Evolutionary conservation across 345 rosid species (phyloP), one percentile per base, ranked within the genome.

Genomic region (Citrus reticulata): DNA sequence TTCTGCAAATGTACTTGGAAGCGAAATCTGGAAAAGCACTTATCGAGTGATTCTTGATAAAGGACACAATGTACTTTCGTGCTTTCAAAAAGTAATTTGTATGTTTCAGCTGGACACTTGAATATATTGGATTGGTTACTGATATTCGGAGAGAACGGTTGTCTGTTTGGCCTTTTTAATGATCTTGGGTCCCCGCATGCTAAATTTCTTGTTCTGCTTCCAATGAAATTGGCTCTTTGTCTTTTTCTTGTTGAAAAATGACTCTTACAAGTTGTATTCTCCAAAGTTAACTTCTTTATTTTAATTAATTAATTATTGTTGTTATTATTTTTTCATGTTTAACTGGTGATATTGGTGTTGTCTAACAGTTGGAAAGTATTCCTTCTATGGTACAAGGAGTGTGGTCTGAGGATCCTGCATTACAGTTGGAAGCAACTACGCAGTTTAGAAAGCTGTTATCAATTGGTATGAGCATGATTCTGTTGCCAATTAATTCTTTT

Each of bases 371-470:
- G 84, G 97, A 91, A 84, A 89, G 90, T 79, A 83, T 93, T 72
- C 92, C 94, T 25, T 63, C 80, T 76, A 89, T 91, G 97, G 94
- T 91, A 27, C 92, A 90, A 90, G 93, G 97, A 77, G 89, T 91
- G 40, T 88, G 85, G 86, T 88, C 93, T 34, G 91, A 88, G 27
- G 89, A 93, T 81, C 91, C 93, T 62, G 57, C 82, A 78, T 80
- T 82, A 61, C 95, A 89, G 81, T 76, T 93, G 79, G 97, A 91
- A 80, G 91, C 97, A 49, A 93, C 97, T 30, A 89, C 93, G 61
- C 94, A 90, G 25, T 91, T 93, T 83, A 85, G 98, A 68, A 93
- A 93, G 89, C 83, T 93, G 49, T 82, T 93, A 55, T 93, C 98
- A 39, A 93, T 93, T 78, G 98, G 95, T 90, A 78, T 30, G 75